These are phyloP conservation scores for Aureobasidium sp. DNA, from an alignment of 2,329 filamentous ascomycete species.

Conservation along the genomic window DNA sequence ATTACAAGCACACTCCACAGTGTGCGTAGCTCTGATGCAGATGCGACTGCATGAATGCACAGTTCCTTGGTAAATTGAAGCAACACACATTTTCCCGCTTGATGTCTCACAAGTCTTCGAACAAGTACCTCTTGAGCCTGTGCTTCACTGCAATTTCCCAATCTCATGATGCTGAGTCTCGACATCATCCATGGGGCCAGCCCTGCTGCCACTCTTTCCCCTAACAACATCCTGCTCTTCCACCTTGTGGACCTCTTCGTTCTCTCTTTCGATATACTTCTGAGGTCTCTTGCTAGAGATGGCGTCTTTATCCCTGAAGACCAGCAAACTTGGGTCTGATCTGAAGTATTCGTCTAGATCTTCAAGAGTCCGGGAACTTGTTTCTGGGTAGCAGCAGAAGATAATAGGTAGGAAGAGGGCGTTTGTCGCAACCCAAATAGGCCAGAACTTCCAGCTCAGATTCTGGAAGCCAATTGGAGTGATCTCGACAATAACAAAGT, in stretches of 20 bases:
- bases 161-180: background rate
- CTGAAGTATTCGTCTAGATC: conserved; percentile 27
- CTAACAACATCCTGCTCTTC: background rate
- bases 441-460: conserved; percentile 24
- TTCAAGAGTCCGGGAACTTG: conserved; percentile 24
- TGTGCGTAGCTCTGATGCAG: too few species aligned
- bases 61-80: too few species aligned
- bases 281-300: conserved; percentile 35
- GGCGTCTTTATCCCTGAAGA: conserved; percentile 40
- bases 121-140: too few species aligned
- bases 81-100: too few species aligned
- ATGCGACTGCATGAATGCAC: too few species aligned
- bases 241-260: conserved; percentile 25
- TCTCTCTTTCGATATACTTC: conserved; percentile 44
- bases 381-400: conserved; percentile 30
- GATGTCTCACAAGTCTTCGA: too few species aligned
- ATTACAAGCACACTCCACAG: too few species aligned
- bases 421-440: conserved; percentile 24
- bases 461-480: conserved; percentile 39
- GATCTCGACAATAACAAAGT: conserved; percentile 33
- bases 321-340: conserved; percentile 32
- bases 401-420: conserved; percentile 41
- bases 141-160: background rate
- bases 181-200: background rate
- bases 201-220: background rate